Evolutionary conservation across 2,329 filamentous ascomycete genomes (phyloP), one percentile per base, ranked within the genome.

Genomic region (Tolypocladium amazonense): DNA sequence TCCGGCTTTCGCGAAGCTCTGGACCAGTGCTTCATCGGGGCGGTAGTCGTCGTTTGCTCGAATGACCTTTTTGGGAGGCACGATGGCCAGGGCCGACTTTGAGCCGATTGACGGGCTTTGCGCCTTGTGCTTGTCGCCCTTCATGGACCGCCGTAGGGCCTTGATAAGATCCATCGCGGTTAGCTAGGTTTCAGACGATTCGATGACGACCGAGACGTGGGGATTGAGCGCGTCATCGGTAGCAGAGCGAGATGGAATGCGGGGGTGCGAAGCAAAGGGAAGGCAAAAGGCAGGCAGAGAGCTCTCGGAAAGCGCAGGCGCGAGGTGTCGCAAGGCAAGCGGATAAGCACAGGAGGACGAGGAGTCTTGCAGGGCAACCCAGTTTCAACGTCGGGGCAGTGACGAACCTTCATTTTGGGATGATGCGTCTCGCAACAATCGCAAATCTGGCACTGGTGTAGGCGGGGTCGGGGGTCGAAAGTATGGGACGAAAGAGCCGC

Each of bases 1-100:
- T 86, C 85, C 69, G 18, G 59, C 94, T 72, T 91, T 89, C 65
- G 88, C 90, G 76, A 99, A 99, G 72, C 89, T 88, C 69, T 99
- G 81, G 77, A 96, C 88, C 72, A 93, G 88, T 77, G 77, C 61
- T 85, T 85, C 69, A 27, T 88, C 83, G 61, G 92, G 89, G 69
- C 88, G 83, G 77, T 96, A 96, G 74, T 95, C 90, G 81, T 96
- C 96, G 61, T 97, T 87, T 37, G 94, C 94, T 79, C 93, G 92
- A 74, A 99, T 99, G 62, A 99, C 92, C 87, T 96, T 96, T 76
- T 96, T 96, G 1, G 92, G 92, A 58, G 92, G 91, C 33, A 94
- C 84, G 70, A 96, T 96, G 58, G 92, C 91, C 65, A 93, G 84
- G 47, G 90, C 89, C 59, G 92, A 88, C 74, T 96, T 96, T 64